Evolutionary conservation across 345 rosid genomes (phyloP).

Genomic region (Populus euphratica): DNA sequence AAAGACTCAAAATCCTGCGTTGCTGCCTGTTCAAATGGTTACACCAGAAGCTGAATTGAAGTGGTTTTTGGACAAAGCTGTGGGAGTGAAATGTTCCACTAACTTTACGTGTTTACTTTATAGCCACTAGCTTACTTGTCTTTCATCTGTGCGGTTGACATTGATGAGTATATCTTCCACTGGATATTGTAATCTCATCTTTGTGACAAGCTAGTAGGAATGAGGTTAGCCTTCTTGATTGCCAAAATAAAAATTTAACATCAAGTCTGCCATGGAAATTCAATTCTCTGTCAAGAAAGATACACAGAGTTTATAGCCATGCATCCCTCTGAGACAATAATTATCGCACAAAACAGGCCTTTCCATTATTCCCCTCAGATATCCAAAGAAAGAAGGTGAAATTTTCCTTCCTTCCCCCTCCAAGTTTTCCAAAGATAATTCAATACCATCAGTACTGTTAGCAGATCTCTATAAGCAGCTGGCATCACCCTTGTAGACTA

Average conservation of each 20-base stretch:
- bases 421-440: too few species aligned
- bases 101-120: neutral
- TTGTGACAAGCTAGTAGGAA: neutral
- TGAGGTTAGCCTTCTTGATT: neutral
- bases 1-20: conserved; percentile 25
- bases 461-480: too few species aligned
- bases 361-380: too few species aligned
- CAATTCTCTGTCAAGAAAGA: too few species aligned
- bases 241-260: neutral
- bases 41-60: conserved; percentile 60
- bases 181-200: neutral
- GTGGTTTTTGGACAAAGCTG: conserved; percentile 70
- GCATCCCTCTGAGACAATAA: too few species aligned
- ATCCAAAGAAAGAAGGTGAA: too few species aligned
- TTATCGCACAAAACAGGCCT: too few species aligned
- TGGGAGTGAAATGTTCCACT: neutral
- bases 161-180: neutral
- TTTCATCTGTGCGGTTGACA: neutral
- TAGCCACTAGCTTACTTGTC: neutral
- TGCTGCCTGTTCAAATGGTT: conserved; percentile 57
- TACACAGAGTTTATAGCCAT: too few species aligned
- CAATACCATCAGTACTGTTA: too few species aligned
- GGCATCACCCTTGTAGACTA: too few species aligned
- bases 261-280: too few species aligned
- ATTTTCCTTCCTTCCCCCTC: too few species aligned